A percentile compares a stretch with the other conserved stretches of the same genome.
phyloP scores from a whole-genome alignment of 2,329 filamentous ascomycete genomes.

The Nemania sp. region DNA sequence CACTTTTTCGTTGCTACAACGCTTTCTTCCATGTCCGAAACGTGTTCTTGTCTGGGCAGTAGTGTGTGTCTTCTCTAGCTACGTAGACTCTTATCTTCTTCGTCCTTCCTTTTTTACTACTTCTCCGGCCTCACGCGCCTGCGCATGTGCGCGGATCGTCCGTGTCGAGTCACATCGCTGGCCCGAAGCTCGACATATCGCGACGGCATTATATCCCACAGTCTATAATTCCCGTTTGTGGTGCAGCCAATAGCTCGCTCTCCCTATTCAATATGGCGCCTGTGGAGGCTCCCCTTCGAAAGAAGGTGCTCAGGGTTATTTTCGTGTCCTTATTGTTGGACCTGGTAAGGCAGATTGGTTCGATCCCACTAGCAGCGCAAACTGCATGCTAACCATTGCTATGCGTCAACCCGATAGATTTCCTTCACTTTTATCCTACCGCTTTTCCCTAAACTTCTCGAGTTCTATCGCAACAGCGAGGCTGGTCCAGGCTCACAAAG shows the following conservation, averaged over 20 bases:
- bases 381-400: slow-evolving; percentile 18
- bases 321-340: slow-evolving; percentile 89
- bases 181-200: slow-evolving; percentile 1
- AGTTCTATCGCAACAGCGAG: slow-evolving; percentile 92
- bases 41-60: slow-evolving; percentile 6
- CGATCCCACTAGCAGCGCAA: too few species aligned
- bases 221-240: background rate
- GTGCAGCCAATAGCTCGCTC: too few species aligned
- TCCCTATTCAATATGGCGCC: slow-evolving; percentile 37
- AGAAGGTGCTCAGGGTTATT: slow-evolving; percentile 82
- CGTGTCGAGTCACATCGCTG: slow-evolving; percentile 5
- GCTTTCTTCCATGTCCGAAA: background rate
- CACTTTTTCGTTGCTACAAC: background rate
- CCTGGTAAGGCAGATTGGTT: too few species aligned
- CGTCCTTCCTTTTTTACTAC: background rate
- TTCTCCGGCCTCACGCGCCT: background rate
- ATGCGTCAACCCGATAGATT: slow-evolving; percentile 59
- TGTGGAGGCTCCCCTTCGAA: slow-evolving; percentile 56
- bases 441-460: slow-evolving; percentile 90
- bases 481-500: slow-evolving; percentile 49
- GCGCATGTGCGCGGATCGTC: background rate
- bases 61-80: background rate
- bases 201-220: background rate
- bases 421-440: slow-evolving; percentile 99
- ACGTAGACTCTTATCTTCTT: background rate